Evolutionary conservation across 495 filamentous ascomycete species (phyloP), one percentile per base, ranked within the genome.

Genomic region (Trichoderma gamsii): DNA sequence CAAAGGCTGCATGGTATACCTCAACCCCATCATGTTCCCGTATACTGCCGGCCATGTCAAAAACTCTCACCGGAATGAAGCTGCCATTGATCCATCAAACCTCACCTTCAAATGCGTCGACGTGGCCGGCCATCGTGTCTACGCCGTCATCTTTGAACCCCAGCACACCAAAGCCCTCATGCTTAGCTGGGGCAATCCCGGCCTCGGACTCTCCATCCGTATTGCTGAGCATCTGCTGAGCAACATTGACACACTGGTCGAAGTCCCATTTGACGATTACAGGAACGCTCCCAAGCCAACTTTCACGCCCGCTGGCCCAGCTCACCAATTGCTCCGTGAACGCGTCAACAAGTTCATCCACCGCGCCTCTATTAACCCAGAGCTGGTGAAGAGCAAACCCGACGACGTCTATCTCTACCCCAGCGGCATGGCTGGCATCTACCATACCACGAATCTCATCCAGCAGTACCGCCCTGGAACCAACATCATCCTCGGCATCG

Each of bases 341-440:
- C 52, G 81, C 15, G 79, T 83, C 49, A 71, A 72, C 5, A 66
- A 63, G 5, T 66, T 82, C n/a, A 25, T 79, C 11, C 70, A 74
- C 23, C 73, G 79, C 0, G 75, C 72, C 2, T 70, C 77, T 4
- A 70, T 71, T 3, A 63, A 69, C 13, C 66, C 68, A 2, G 67
- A 68, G 16, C 23, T 65, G 2, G 56, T 51, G 43, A 65, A 68
- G 1, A 71, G 74, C n/a, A 15, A 16, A 0, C 38, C 66, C 0
- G 71, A 69, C 5, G 82, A 85, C 70, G 78, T 86, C 0, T 82
- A 68, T 41, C 69, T 86, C 0, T 81, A 76, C 59, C 72, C 74
- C 12, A 80, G 79, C 9, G 84, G 84, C 5, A 85, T 84, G 84
- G 74, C 76, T 4, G 79, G 79, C 23, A 75, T 85, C 0, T 73